A percentile compares a stretch with the other conserved stretches of the same genome.
Conservation (phyloP, 495 filamentous ascomycete genomes). For the Aspergillus taichungensis region DNA sequence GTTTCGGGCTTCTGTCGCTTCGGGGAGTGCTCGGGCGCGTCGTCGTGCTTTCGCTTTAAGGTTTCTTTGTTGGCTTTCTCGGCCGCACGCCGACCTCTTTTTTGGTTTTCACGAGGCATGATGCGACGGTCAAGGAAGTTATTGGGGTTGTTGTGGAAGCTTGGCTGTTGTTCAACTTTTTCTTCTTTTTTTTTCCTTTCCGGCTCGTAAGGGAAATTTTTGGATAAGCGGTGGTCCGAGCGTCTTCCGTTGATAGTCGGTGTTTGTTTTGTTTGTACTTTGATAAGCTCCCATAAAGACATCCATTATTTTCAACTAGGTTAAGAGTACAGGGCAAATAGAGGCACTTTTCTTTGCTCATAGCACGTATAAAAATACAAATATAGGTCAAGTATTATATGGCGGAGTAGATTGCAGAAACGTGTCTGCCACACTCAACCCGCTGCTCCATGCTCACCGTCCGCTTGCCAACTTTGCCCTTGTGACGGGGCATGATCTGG, state of each 20-base stretch:
- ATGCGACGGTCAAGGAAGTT: constrained; percentile 3
- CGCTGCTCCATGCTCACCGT: constrained; percentile 74
- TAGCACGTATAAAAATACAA: constrained; percentile 7
- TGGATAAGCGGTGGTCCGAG: constrained; percentile 40
- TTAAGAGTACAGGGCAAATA: not conserved
- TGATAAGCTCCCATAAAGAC: not conserved
- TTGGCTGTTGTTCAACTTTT: not conserved
- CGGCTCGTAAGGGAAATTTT: constrained; percentile 25
- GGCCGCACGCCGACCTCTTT: constrained; percentile 57
- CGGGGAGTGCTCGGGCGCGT: constrained; percentile 28
- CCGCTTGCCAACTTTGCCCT: constrained; percentile 53
- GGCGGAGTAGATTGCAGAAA: constrained; percentile 68
- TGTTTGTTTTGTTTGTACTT: constrained; percentile 24
- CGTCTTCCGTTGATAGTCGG: constrained; percentile 16
- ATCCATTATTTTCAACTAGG: not conserved
- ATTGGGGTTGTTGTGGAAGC: not conserved
- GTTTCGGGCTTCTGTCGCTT: constrained; percentile 32
- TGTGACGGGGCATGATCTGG: constrained; percentile 74
- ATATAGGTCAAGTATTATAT: constrained; percentile 11
- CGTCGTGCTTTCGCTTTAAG: constrained; percentile 34
- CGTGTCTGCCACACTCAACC: constrained; percentile 75
- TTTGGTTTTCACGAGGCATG: constrained; percentile 53
- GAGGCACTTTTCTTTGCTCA: constrained; percentile 4
- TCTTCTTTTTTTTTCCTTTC: constrained; percentile 9
- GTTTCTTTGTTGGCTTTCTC: constrained; percentile 40